A percentile compares a stretch with the other conserved stretches of the same genome.
phyloP scores from a whole-genome alignment of 305 asterid species.

The Fraxinus dipetala region DNA sequence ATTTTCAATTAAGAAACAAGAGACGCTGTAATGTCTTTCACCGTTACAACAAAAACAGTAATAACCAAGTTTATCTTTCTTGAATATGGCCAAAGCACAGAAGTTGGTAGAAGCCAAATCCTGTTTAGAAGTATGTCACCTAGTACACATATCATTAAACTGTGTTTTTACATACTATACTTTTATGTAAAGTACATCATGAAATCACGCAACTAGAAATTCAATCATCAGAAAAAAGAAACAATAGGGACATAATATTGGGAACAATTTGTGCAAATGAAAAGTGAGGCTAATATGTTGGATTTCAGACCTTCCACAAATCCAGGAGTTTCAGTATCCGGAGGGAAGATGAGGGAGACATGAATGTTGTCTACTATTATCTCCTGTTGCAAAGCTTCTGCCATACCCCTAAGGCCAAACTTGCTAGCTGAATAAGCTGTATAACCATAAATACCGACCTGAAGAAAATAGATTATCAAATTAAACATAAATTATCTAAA shows the following conservation, averaged over 20 bases:
- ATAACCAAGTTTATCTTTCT: not conserved
- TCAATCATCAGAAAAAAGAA: slow-evolving; percentile 1
- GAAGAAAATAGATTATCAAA: slow-evolving; percentile 3
- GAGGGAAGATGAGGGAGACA: slow-evolving; percentile 84
- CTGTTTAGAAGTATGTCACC: not conserved
- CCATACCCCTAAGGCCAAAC: slow-evolving; percentile 92
- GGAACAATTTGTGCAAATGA: not conserved
- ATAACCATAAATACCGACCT: slow-evolving; percentile 96
- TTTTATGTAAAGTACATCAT: not conserved
- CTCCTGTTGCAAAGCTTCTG: slow-evolving; percentile 94
- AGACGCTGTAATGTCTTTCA: not conserved
- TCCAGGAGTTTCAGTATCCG: slow-evolving; percentile 96
- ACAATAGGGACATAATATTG: not conserved
- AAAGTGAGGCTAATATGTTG: not conserved
- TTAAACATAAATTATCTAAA: slow-evolving; percentile 11
- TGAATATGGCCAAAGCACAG: not conserved
- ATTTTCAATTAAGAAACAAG: not conserved
- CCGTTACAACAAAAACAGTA: not conserved
- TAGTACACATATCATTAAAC: not conserved
- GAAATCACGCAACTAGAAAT: not conserved
- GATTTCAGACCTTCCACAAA: slow-evolving; percentile 64
- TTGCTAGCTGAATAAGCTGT: slow-evolving; percentile 94
- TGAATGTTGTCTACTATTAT: slow-evolving; percentile 76
- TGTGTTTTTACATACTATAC: not conserved
- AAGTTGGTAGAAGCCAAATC: not conserved